Conservation (phyloP, 352 stramenopile species). For the Phytopythium vexans region DNA sequence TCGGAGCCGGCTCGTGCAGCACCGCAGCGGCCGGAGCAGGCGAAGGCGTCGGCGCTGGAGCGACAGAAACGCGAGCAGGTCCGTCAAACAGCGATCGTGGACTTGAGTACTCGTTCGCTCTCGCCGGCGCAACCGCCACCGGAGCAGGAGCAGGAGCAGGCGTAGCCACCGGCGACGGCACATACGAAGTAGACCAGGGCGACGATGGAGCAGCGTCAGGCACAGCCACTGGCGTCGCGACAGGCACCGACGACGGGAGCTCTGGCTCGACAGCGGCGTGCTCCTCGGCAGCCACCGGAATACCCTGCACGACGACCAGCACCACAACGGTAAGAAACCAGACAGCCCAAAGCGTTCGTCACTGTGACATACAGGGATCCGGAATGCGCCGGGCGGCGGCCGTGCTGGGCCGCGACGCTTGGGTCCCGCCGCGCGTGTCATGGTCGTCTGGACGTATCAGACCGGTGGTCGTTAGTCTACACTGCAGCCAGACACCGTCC, state of each 20-base stretch:
- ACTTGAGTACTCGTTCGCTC: too few species aligned
- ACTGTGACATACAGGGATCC: slow-evolving; percentile 36
- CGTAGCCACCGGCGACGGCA: slow-evolving; percentile 5
- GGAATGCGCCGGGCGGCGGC: slow-evolving; percentile 60
- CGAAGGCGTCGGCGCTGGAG: background rate
- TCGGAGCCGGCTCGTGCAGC: background rate
- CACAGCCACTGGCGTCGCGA: background rate
- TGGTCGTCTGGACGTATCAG: slow-evolving; percentile 48
- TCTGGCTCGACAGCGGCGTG: slow-evolving; percentile 4
- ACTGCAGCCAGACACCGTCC: background rate
- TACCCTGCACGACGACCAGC: slow-evolving; percentile 1
- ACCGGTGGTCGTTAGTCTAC: background rate
- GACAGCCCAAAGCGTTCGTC: too few species aligned
- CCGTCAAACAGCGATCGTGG: background rate
- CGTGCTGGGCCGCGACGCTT: slow-evolving; percentile 72
- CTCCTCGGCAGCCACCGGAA: slow-evolving; percentile 1
- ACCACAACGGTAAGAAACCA: too few species aligned
- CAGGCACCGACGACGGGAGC: background rate
- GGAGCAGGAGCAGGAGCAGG: slow-evolving; percentile 13
- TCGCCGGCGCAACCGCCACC: background rate
- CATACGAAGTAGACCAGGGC: slow-evolving; percentile 8
- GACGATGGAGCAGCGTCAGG: background rate
- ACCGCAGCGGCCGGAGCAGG: background rate
- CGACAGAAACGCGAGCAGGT: background rate
- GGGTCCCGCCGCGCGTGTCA: slow-evolving; percentile 69